Evolutionary conservation across 164 flowering plant genomes (phyloP).

Genomic region (Amborella trichopoda): DNA sequence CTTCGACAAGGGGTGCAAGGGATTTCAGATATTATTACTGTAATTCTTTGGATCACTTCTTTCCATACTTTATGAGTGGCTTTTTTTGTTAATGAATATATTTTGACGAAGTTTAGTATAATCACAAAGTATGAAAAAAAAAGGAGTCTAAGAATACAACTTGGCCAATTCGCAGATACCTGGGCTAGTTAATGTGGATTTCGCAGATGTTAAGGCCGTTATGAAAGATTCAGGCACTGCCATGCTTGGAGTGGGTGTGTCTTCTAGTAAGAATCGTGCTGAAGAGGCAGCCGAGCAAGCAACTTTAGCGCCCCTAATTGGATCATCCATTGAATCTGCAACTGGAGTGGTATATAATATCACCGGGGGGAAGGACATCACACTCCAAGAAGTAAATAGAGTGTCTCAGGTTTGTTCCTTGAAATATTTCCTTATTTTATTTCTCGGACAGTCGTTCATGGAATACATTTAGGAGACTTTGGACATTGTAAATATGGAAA

Average conservation of each 20-base stretch:
- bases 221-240: slow-evolving; percentile 99
- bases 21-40: slow-evolving; percentile 95
- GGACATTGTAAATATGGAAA: too few relatives aligned
- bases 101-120: too few relatives aligned
- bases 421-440: neutral
- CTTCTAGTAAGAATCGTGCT: slow-evolving; percentile 97
- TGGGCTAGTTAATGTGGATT: slow-evolving; percentile 96
- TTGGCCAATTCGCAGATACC: slow-evolving; percentile 99
- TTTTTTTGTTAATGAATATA: too few relatives aligned
- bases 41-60: slow-evolving; percentile 24
- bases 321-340: slow-evolving; percentile 91
- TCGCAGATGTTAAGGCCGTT: slow-evolving; percentile 98
- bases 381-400: slow-evolving; percentile 95
- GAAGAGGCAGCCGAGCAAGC: slow-evolving; percentile 99
- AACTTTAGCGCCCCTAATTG: slow-evolving; percentile 87
- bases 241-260: slow-evolving; percentile 99
- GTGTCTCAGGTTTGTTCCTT: slow-evolving; percentile 83
- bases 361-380: slow-evolving; percentile 97
- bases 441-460: too few relatives aligned
- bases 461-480: too few relatives aligned
- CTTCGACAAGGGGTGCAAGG: slow-evolving; percentile 99
- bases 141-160: too few relatives aligned
- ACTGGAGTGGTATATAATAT: slow-evolving; percentile 96
- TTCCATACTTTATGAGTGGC: too few relatives aligned
- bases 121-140: too few relatives aligned